phyloP scores from a whole-genome alignment of 83 land plant genomes.

The Thuja plicata region DNA sequence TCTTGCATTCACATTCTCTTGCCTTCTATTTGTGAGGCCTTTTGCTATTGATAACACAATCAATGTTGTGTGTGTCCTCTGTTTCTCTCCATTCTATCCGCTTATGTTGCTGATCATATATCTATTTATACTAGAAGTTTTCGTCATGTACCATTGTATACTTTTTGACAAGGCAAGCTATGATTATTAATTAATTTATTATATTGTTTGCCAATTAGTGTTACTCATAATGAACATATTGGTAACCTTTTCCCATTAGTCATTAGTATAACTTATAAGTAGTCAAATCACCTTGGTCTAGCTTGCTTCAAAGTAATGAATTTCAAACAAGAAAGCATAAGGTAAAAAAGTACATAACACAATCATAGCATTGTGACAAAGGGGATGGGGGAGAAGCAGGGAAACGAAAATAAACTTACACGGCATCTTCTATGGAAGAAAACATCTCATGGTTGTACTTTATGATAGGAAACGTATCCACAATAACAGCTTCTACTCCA shows the following conservation, averaged over 20 bases:
- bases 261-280: not conserved
- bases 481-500: constrained; percentile 49
- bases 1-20: too few species aligned
- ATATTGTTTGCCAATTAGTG: not conserved
- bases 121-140: too few species aligned
- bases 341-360: not conserved
- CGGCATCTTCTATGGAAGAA: constrained; percentile 41
- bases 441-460: constrained; percentile 48
- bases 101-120: too few species aligned
- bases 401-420: constrained; percentile 34
- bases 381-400: not conserved
- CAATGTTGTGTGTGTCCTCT: too few species aligned
- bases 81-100: too few species aligned
- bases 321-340: not conserved
- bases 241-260: not conserved
- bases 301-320: not conserved
- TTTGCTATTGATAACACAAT: too few species aligned
- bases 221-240: not conserved
- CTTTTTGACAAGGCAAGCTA: not conserved
- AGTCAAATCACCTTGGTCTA: not conserved
- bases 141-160: too few species aligned
- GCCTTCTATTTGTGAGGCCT: too few species aligned
- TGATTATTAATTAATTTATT: not conserved
- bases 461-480: constrained; percentile 56
- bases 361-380: not conserved